Conservation (phyloP, 176 grass and related monocot genomes). For the Oryza punctata region DNA sequence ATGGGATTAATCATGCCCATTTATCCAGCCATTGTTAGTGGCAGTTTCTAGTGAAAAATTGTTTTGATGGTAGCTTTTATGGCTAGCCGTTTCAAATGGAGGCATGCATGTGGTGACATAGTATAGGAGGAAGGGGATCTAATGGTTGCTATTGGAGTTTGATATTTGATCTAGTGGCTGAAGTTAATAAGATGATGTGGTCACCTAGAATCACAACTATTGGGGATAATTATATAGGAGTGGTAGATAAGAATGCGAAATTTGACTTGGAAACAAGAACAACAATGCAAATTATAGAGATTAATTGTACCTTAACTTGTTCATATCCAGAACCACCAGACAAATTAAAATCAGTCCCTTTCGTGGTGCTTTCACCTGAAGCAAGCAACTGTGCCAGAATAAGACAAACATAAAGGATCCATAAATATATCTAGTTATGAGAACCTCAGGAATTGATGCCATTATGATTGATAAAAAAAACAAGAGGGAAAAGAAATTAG, state of each 20-base stretch:
- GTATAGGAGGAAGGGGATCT: too few relatives aligned
- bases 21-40: too few relatives aligned
- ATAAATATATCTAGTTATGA: not conserved
- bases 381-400: conserved; percentile 23
- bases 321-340: not conserved
- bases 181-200: too few relatives aligned
- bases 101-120: too few relatives aligned
- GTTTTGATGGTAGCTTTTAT: too few relatives aligned
- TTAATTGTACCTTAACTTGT: not conserved
- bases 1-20: too few relatives aligned
- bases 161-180: too few relatives aligned
- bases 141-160: too few relatives aligned
- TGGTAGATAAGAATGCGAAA: not conserved
- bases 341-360: not conserved
- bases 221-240: too few relatives aligned
- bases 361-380: conserved; percentile 40
- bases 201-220: too few relatives aligned
- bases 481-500: not conserved
- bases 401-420: not conserved
- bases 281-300: not conserved
- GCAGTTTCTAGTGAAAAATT: too few relatives aligned
- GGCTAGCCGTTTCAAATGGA: too few relatives aligned
- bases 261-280: not conserved
- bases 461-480: conserved; percentile 27
- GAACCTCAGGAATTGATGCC: not conserved